phyloP scores from a whole-genome alignment of 2,329 filamentous ascomycete genomes.

The Talaromyces albobiverticillius region DNA sequence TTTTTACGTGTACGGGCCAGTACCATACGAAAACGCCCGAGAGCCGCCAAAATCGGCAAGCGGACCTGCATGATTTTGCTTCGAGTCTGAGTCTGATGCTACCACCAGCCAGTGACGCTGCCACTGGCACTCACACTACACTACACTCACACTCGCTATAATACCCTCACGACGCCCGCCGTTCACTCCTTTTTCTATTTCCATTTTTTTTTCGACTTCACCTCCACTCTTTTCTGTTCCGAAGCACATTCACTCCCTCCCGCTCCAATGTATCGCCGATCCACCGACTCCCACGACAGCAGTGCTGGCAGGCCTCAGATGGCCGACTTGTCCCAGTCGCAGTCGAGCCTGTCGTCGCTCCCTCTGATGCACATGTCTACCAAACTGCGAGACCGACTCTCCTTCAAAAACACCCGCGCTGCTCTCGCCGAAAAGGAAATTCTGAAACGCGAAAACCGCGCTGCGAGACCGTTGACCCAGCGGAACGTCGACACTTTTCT shows the following conservation, averaged over 20 bases:
- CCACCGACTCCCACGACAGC: conserved; percentile 3
- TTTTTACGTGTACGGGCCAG: too few species aligned
- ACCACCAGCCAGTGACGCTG: neutral
- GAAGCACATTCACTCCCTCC: neutral
- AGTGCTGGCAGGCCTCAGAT: neutral
- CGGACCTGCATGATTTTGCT: neutral
- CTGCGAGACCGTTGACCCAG: conserved; percentile 33
- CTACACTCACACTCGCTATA: too few species aligned
- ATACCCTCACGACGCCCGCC: too few species aligned
- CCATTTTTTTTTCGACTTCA: too few species aligned
- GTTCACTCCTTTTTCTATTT: neutral
- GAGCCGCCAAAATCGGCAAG: too few species aligned
- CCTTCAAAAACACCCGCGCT: conserved; percentile 29
- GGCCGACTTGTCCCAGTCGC: neutral
- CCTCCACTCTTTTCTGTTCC: neutral
- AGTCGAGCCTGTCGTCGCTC: conserved; percentile 19
- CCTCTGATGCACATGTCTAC: conserved; percentile 29
- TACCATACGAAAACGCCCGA: too few species aligned
- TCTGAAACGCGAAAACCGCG: conserved; percentile 33
- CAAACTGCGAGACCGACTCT: conserved; percentile 34
- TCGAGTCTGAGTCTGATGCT: neutral
- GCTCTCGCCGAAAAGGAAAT: conserved; percentile 33
- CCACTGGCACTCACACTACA: too few species aligned
- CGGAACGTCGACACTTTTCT: conserved; percentile 36
- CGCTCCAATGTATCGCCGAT: conserved; percentile 5